Percentiles rank a stretch among this genome's conserved stretches.
These are phyloP conservation scores for Eutrema yunnanense DNA, from an alignment of 345 rosid species.

Conservation along the genomic window DNA sequence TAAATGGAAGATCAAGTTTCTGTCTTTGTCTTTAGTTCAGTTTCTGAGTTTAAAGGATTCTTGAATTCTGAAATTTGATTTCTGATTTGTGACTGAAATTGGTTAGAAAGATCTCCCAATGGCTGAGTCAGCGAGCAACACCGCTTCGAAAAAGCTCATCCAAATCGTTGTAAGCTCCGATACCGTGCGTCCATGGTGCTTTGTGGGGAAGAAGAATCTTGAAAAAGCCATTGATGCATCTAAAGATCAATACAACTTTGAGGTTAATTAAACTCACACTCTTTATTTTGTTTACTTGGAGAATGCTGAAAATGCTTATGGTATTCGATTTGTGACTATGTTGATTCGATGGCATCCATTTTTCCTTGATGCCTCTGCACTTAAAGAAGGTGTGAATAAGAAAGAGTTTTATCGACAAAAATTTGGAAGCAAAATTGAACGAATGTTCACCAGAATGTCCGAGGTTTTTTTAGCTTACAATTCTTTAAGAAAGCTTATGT, in stretches of 20 bases:
- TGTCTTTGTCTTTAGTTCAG: neutral
- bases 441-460: slow-evolving; percentile 45
- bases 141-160: slow-evolving; percentile 46
- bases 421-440: slow-evolving; percentile 55
- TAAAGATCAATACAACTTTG: slow-evolving; percentile 52
- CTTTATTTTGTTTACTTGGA: neutral
- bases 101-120: slow-evolving; percentile 8
- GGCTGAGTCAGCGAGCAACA: slow-evolving; percentile 44
- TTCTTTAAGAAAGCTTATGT: neutral
- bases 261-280: slow-evolving; percentile 10
- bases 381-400: slow-evolving; percentile 82
- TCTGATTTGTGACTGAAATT: neutral
- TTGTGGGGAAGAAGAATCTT: slow-evolving; percentile 70
- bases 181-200: slow-evolving; percentile 79
- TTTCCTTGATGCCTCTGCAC: slow-evolving; percentile 78
- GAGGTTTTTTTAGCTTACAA: slow-evolving; percentile 49
- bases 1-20: too few relatives aligned
- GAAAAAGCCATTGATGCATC: slow-evolving; percentile 70
- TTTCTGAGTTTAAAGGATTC: neutral
- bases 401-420: slow-evolving; percentile 51
- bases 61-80: neutral
- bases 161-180: slow-evolving; percentile 57
- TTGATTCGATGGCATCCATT: slow-evolving; percentile 89
- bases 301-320: neutral
- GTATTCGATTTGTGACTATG: neutral